Percentiles rank a stretch among this genome's conserved stretches.
Evolutionary conservation across 202 grass and related monocot species (phyloP).

Genomic region (Schoenoplectus tabernaemontani): DNA sequence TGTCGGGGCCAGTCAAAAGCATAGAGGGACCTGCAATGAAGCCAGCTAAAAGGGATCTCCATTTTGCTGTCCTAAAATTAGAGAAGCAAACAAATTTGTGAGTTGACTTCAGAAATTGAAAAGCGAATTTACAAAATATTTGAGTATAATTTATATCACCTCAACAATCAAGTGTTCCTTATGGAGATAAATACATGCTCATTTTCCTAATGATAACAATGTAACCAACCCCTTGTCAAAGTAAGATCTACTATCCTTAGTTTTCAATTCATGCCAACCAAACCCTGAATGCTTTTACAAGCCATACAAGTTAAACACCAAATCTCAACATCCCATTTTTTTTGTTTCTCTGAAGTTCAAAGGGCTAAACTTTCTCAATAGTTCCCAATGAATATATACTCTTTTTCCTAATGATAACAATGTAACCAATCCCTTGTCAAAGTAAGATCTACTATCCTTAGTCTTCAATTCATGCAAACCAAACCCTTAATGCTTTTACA

Average conservation of each 20-base stretch:
- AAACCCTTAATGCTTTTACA: background rate
- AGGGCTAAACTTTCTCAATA: background rate
- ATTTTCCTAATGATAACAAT: background rate
- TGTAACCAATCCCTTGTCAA: background rate
- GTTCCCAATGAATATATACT: background rate
- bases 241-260: background rate
- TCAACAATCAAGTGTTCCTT: background rate
- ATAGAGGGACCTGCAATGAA: conserved; percentile 86
- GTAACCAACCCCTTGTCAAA: background rate
- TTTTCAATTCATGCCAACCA: background rate
- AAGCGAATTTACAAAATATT: background rate
- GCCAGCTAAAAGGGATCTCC: conserved; percentile 83
- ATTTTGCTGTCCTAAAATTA: conserved; percentile 81
- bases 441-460: background rate
- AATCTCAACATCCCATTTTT: background rate
- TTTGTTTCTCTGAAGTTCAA: background rate
- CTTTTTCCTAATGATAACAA: background rate
- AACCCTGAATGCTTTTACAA: background rate
- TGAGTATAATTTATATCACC: background rate
- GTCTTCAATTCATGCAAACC: background rate
- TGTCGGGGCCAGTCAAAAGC: conserved; percentile 80
- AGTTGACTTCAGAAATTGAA: background rate
- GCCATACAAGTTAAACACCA: background rate
- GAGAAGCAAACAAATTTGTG: conserved; percentile 24
- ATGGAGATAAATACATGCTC: background rate